Conservation (phyloP, 176 grass and related monocot species). For the Elymus sibiricus region DNA sequence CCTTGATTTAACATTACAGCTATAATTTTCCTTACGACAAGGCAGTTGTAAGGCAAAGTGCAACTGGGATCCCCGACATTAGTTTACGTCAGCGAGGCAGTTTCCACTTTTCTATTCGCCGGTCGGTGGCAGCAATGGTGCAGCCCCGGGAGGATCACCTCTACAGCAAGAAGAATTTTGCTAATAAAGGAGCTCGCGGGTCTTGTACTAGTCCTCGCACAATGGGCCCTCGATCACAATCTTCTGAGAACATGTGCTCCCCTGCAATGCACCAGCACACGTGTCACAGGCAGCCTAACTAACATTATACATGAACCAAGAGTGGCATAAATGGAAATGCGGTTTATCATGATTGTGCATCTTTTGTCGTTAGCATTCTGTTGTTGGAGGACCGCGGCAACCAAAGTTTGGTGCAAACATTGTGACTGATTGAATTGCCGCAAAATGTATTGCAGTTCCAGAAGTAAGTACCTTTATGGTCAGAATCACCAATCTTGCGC, state of each 20-base stretch:
- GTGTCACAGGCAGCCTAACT: neutral
- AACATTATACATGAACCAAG: neutral
- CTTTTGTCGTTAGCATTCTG: no score
- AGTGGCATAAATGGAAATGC: neutral
- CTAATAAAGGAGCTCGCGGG: slow-evolving; percentile 66
- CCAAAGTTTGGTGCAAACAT: no score
- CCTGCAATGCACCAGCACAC: slow-evolving; percentile 29
- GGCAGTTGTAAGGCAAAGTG: no score
- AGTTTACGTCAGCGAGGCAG: no score
- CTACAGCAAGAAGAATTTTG: slow-evolving; percentile 85
- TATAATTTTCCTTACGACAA: no score
- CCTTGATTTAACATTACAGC: no score
- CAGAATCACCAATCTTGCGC: slow-evolving; percentile 70
- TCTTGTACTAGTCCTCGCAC: slow-evolving; percentile 81
- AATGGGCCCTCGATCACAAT: slow-evolving; percentile 75
- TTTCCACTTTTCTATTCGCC: no score
- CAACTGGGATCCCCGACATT: no score
- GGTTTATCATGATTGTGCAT: neutral
- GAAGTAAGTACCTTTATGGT: slow-evolving; percentile 70
- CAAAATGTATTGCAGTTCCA: neutral
- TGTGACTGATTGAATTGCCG: no score
- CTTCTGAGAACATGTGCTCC: slow-evolving; percentile 55
- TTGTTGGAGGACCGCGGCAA: no score
- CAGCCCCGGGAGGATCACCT: neutral
- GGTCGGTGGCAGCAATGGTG: no score